Evolutionary conservation across 1,284 basidiomycete genomes (phyloP), one percentile per base, ranked within the genome.

Genomic region (Fistulina hepatica): DNA sequence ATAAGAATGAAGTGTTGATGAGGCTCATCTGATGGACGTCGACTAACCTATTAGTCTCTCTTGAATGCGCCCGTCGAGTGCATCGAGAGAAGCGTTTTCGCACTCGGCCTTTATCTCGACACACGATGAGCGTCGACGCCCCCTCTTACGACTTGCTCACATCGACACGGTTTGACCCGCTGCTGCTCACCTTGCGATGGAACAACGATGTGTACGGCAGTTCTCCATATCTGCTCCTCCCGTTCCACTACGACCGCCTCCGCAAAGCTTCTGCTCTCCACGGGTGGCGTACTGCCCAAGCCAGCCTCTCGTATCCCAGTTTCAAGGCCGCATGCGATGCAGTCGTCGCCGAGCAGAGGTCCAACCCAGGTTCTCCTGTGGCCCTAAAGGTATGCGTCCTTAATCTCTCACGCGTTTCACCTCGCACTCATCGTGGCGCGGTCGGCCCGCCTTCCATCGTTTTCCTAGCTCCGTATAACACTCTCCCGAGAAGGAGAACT

Each of bases 161-260:
- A 6, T 64, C 75, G 0, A 66, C 69, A 1, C 63, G 77, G 42
- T 80, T 68, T 50, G 82, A 84, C 49, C 58, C 57, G 1, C 54
- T 52, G 20, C 60, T 82, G 6, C 50, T 59, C 9, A 43, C 49
- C 5, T 52, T 66, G 9, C 24, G 45, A 6, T 83, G 76, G 78
- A 83, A 82, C 47, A 65, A 74, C 15, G 59, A 61, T 12, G 47
- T 59, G 7, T 64, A 71, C 34, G 62, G 60, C 2, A 68, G 71
- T 2, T 75, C 69, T 0, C 61, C 69, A 0, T 81, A 73, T 46
- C 57, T 83, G 17, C 58, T 84, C 0, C 68, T 82, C 12, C 55
- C 52, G 0, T 67, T 68, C 48, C 80, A 84, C 45, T 51, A 64
- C 37, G 69, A 77, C 32, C 71, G 81, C 24, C 64, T 85, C 1